Percentiles rank a stretch among this genome's conserved stretches.
Evolutionary conservation across 805 yeast species (phyloP).

Genomic region (Pichia californica): DNA sequence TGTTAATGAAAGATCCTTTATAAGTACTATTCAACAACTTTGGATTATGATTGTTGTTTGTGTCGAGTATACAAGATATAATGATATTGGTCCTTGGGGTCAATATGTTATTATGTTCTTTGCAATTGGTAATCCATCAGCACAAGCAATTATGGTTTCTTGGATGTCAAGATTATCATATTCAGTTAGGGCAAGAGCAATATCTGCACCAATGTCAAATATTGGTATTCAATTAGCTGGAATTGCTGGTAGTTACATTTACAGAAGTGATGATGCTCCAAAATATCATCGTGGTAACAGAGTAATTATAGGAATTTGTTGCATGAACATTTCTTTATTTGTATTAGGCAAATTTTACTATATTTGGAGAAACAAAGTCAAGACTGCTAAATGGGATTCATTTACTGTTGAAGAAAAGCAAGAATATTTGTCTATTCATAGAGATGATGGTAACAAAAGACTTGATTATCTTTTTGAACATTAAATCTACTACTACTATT

Average conservation of each 20-base stretch:
- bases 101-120: slow-evolving; percentile 21
- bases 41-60: slow-evolving; percentile 23
- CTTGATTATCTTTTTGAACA: slow-evolving; percentile 38
- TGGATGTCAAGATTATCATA: slow-evolving; percentile 61
- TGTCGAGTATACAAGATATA: slow-evolving; percentile 24
- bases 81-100: slow-evolving; percentile 24
- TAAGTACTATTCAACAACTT: slow-evolving; percentile 21
- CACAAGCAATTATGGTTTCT: slow-evolving; percentile 50
- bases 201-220: slow-evolving; percentile 56
- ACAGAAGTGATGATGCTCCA: slow-evolving; percentile 53
- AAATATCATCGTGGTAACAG: slow-evolving; percentile 52
- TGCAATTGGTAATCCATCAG: slow-evolving; percentile 37
- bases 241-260: slow-evolving; percentile 50
- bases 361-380: slow-evolving; percentile 35
- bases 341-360: slow-evolving; percentile 35
- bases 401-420: slow-evolving; percentile 44
- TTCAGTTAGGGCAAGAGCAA: slow-evolving; percentile 57
- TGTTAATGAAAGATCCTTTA: slow-evolving; percentile 23
- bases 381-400: slow-evolving; percentile 44
- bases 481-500: neutral
- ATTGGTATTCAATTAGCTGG: slow-evolving; percentile 56
- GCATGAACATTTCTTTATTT: slow-evolving; percentile 25
- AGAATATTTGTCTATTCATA: slow-evolving; percentile 38
- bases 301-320: slow-evolving; percentile 32
- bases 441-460: slow-evolving; percentile 52